Conservation (phyloP, 768 basidiomycete genomes). For the Russula ochroleuca region DNA sequence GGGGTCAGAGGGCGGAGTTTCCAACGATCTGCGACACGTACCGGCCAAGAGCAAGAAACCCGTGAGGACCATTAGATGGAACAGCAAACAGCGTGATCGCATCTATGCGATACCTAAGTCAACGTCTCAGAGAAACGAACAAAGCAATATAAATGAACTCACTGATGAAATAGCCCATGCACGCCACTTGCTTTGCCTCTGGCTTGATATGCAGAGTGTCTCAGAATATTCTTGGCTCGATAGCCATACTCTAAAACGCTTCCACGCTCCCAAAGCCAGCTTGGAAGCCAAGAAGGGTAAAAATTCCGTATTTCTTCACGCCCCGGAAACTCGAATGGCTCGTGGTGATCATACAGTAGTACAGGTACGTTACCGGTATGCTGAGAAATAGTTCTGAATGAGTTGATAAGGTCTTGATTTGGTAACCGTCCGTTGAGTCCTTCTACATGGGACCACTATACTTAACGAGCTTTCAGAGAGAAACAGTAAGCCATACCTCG, state of each 20-base stretch:
- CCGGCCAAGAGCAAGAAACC: constrained; percentile 91
- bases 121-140: neutral
- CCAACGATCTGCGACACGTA: constrained; percentile 35
- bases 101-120: constrained; percentile 82
- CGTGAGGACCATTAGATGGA: constrained; percentile 88
- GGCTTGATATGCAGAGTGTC: constrained; percentile 70
- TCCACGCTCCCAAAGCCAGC: constrained; percentile 39
- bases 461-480: neutral
- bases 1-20: neutral
- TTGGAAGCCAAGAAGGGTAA: constrained; percentile 47
- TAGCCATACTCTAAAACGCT: constrained; percentile 50
- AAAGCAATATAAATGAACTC: constrained; percentile 28
- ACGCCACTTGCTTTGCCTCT: constrained; percentile 80
- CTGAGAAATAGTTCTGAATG: constrained; percentile 65
- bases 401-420: constrained; percentile 93
- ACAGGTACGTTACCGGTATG: constrained; percentile 75
- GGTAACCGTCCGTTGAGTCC: constrained; percentile 92
- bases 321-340: constrained; percentile 42
- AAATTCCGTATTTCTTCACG: constrained; percentile 32
- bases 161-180: constrained; percentile 89
- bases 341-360: constrained; percentile 73
- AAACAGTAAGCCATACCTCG: constrained; percentile 55
- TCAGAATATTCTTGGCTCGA: constrained; percentile 61
- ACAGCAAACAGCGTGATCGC: constrained; percentile 87
- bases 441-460: constrained; percentile 47